phyloP scores from a whole-genome alignment of 805 yeast genomes.

The Alloascoidea hylecoeti region DNA sequence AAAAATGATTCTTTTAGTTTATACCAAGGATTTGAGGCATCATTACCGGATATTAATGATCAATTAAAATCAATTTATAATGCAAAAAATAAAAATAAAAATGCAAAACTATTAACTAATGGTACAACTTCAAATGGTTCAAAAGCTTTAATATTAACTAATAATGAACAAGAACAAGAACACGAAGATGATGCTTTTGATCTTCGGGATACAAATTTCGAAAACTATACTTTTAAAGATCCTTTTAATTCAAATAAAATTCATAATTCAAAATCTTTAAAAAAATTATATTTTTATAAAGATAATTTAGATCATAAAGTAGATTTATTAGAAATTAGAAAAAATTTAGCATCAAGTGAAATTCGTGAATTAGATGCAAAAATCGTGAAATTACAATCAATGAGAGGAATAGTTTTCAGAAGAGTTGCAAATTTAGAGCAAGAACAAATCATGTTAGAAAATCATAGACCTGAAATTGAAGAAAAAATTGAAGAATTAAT shows the following conservation, averaged over 20 bases:
- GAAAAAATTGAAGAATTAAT: conserved; percentile 9
- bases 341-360: conserved; percentile 50
- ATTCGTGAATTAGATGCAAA: conserved; percentile 48
- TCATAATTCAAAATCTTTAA: conserved; percentile 16
- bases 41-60: conserved; percentile 35
- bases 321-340: conserved; percentile 45
- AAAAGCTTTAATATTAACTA: no score
- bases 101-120: conserved; percentile 22
- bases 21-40: conserved; percentile 58
- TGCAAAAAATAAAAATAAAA: conserved; percentile 10
- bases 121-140: conserved; percentile 18
- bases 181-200: neutral
- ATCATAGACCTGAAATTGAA: conserved; percentile 15
- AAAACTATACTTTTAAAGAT: conserved; percentile 5
- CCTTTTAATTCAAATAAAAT: neutral
- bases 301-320: conserved; percentile 28
- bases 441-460: conserved; percentile 42
- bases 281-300: conserved; percentile 16
- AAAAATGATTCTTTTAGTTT: conserved; percentile 27
- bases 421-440: conserved; percentile 46
- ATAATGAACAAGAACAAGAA: no score
- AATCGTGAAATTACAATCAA: conserved; percentile 32
- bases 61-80: conserved; percentile 18
- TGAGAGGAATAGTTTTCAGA: conserved; percentile 40
- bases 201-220: conserved; percentile 7